Conservation (phyloP, 2,329 filamentous ascomycete genomes). For the Calonectria ilicicola region DNA sequence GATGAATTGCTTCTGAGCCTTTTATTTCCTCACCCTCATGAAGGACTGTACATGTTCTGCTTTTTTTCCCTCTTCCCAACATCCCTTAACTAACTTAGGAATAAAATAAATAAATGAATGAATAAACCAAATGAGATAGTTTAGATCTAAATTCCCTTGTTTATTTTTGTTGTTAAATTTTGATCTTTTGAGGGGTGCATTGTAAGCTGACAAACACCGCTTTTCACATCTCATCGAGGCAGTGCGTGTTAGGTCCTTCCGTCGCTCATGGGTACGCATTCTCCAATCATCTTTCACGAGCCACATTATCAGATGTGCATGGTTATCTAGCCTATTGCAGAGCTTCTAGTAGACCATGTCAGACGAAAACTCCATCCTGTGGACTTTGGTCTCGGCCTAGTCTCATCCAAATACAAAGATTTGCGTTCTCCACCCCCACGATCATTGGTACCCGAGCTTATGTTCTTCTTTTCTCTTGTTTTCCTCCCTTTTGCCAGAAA, state of each 20-base stretch:
- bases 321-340: background rate
- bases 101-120: too few relatives aligned
- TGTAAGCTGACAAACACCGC: constrained; percentile 20
- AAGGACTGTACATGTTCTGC: too few relatives aligned
- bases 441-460: background rate
- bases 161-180: too few relatives aligned
- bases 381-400: background rate
- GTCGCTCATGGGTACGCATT: background rate
- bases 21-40: background rate
- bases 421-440: background rate
- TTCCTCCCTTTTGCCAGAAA: background rate
- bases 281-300: background rate
- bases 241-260: constrained; percentile 6
- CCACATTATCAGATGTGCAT: background rate
- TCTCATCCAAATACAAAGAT: background rate
- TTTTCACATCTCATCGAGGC: constrained; percentile 7
- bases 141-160: too few relatives aligned
- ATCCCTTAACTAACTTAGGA: too few relatives aligned
- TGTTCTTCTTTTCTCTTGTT: background rate
- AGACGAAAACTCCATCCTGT: background rate
- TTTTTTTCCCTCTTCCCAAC: too few relatives aligned
- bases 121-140: too few relatives aligned
- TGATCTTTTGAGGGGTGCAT: too few relatives aligned
- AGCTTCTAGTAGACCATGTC: background rate
- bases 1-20: background rate